A percentile compares a stretch with the other conserved stretches of the same genome.
These are phyloP conservation scores for Fusarium falciforme DNA, from an alignment of 2,329 filamentous ascomycete genomes.

Conservation along the genomic window DNA sequence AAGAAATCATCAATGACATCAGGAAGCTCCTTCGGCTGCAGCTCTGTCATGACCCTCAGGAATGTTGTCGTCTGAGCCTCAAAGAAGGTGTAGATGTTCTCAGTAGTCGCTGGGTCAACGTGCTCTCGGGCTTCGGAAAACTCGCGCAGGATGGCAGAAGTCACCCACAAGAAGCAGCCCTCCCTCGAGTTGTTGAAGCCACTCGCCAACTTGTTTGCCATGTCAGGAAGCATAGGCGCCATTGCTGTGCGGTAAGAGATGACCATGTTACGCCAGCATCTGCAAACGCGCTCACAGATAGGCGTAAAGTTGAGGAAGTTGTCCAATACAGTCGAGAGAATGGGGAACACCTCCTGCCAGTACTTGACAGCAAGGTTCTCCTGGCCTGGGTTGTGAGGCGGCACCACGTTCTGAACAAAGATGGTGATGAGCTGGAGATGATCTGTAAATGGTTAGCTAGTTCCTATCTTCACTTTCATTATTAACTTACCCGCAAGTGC, in stretches of 20 bases:
- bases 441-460: slow-evolving; percentile 63
- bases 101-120: slow-evolving; percentile 83
- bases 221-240: slow-evolving; percentile 81
- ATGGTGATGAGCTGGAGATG: slow-evolving; percentile 92
- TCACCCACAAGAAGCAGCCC: slow-evolving; percentile 99
- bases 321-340: slow-evolving; percentile 86
- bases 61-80: slow-evolving; percentile 93
- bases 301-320: slow-evolving; percentile 88
- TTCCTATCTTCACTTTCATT: neutral
- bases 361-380: slow-evolving; percentile 95
- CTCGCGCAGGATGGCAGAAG: slow-evolving; percentile 91
- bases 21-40: slow-evolving; percentile 79
- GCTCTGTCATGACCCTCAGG: slow-evolving; percentile 86
- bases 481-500: slow-evolving; percentile 79
- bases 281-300: slow-evolving; percentile 92
- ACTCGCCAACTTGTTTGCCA: slow-evolving; percentile 88
- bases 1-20: slow-evolving; percentile 96
- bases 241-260: slow-evolving; percentile 94
- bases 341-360: slow-evolving; percentile 92
- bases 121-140: slow-evolving; percentile 92
- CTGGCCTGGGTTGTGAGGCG: slow-evolving; percentile 76
- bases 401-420: slow-evolving; percentile 83
- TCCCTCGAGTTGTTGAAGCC: slow-evolving; percentile 89
- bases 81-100: slow-evolving; percentile 93
- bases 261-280: slow-evolving; percentile 97